phyloP scores from a whole-genome alignment of 2,329 filamentous ascomycete genomes.

The Fusarium penzigii region DNA sequence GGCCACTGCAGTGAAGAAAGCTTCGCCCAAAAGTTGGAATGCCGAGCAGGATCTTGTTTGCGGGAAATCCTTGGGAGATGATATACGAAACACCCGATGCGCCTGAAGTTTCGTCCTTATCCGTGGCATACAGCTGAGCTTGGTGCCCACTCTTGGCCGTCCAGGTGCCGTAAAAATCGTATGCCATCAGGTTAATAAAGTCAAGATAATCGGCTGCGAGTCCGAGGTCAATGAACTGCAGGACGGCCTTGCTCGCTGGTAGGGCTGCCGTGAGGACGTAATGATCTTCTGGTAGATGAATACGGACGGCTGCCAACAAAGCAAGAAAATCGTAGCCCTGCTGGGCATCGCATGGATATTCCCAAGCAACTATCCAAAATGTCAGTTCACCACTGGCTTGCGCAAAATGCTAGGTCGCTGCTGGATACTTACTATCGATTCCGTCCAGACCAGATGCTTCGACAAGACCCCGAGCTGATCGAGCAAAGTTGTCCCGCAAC shows the following conservation, averaged over 20 bases:
- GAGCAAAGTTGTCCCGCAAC: slow-evolving; percentile 68
- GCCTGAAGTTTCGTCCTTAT: slow-evolving; percentile 63
- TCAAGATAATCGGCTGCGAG: slow-evolving; percentile 67
- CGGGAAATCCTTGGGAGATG: slow-evolving; percentile 64
- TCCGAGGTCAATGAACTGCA: slow-evolving; percentile 69
- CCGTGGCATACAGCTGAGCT: slow-evolving; percentile 68
- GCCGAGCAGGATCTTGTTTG: slow-evolving; percentile 73
- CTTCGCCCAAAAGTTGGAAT: slow-evolving; percentile 76
- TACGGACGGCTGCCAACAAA: slow-evolving; percentile 66
- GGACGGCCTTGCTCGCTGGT: slow-evolving; percentile 64
- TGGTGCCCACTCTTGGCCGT: slow-evolving; percentile 69
- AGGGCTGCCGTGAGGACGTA: slow-evolving; percentile 74
- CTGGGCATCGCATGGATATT: slow-evolving; percentile 66
- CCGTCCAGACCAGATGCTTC: slow-evolving; percentile 62
- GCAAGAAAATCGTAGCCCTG: slow-evolving; percentile 72
- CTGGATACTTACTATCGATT: slow-evolving; percentile 65
- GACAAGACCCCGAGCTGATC: slow-evolving; percentile 66
- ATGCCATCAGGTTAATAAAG: slow-evolving; percentile 76
- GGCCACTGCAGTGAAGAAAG: slow-evolving; percentile 65
- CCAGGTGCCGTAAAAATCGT: slow-evolving; percentile 78
- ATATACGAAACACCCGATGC: slow-evolving; percentile 67
- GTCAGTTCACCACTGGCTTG: slow-evolving; percentile 7
- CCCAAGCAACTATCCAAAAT: slow-evolving; percentile 69
- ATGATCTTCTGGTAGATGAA: slow-evolving; percentile 65
- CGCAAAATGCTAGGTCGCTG: neutral